Base-by-base conservation (phyloP, 177 flowering plant genomes). In the Vitis hybrid region DNA sequence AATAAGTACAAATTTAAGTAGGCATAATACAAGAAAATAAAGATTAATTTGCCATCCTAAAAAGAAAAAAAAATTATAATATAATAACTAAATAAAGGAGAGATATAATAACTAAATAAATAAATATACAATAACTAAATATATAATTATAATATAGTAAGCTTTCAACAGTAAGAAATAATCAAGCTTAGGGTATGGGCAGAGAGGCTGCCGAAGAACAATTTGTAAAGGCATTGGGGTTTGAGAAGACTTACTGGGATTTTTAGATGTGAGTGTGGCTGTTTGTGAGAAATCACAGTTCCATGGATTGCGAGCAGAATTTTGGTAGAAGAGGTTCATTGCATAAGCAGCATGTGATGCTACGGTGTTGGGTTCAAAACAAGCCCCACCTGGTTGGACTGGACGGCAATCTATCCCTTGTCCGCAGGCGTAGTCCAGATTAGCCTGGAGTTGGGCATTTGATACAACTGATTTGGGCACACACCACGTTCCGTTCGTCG, bases 281-380 rank as follows among this genome's bases (percentile, higher is more conserved):
- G 96, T 86, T 62, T 89, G 88, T 3, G 80, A 73, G 82, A 91
- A 93, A 70, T 93, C 93, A 65, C 99, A 93, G 78, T 80, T 77
- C 89, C 83, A 80, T 7, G 96, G 87, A 76, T 83, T 84, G 67
- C 81, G 76, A n/a, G 88, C 91, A 13, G 84, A 16, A 10, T 78
- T 75, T 78, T 95, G 99, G 75, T 86, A 93, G 65, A 84, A 72
- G 55, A 85, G 86, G 76, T 93, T 95, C 97, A 95, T 91, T 78
- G 97, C 98, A 67, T 78, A 95, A 64, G 98, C 88, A 33, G 98
- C 93, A 66, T 93, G 99, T 15, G 94, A 83, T 51, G 76, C 82
- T 9, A 93, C 45, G 0, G 88, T 93, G 80, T 89, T 86, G 16
- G 97, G 96, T 56, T 86, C 85, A 69, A 79, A 95, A 75, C 99